Conservation (phyloP, 2,329 filamentous ascomycete species). For the Dothidotthia symphoricarpi region DNA sequence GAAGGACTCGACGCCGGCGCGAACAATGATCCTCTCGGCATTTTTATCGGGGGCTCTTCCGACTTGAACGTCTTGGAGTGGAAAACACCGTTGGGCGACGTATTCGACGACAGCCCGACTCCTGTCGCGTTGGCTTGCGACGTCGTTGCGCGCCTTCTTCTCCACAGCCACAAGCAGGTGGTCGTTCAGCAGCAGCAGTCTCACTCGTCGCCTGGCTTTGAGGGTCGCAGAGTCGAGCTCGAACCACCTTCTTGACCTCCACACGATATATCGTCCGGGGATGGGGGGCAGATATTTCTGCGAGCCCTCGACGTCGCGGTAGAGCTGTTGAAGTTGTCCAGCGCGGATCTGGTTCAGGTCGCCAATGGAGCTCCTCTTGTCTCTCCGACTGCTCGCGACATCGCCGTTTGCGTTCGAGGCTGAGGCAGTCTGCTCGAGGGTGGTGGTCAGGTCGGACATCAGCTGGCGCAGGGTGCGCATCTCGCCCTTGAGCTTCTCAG, state of each 20-base stretch:
- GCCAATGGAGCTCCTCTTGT: conserved; percentile 84
- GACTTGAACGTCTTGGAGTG: conserved; percentile 86
- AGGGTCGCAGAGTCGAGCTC: conserved; percentile 97
- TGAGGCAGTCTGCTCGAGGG: conserved; percentile 49
- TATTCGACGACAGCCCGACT: conserved; percentile 59
- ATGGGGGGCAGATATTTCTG: conserved; percentile 94
- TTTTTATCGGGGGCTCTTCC: conserved; percentile 64
- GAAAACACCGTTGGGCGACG: conserved; percentile 92
- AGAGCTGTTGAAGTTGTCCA: conserved; percentile 72
- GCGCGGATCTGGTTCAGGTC: conserved; percentile 69
- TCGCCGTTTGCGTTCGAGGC: conserved; percentile 40
- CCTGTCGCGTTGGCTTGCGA: conserved; percentile 47
- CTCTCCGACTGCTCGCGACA: conserved; percentile 48
- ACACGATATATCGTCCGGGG: conserved; percentile 86
- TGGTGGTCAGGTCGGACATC: conserved; percentile 79
- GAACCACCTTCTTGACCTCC: conserved; percentile 91
- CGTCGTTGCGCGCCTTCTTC: conserved; percentile 84
- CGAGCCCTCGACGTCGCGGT: conserved; percentile 96
- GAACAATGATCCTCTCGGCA: conserved; percentile 69
- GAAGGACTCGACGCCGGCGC: conserved; percentile 85
- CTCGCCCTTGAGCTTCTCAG: conserved; percentile 93
- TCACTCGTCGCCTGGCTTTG: conserved; percentile 85
- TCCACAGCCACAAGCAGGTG: conserved; percentile 91
- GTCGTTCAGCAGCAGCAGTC: conserved; percentile 91
- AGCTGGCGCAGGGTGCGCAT: conserved; percentile 88